A percentile compares a stretch with the other conserved stretches of the same genome.
Conservation (phyloP, 352 stramenopile genomes). For the Phytophthora podocarpi region DNA sequence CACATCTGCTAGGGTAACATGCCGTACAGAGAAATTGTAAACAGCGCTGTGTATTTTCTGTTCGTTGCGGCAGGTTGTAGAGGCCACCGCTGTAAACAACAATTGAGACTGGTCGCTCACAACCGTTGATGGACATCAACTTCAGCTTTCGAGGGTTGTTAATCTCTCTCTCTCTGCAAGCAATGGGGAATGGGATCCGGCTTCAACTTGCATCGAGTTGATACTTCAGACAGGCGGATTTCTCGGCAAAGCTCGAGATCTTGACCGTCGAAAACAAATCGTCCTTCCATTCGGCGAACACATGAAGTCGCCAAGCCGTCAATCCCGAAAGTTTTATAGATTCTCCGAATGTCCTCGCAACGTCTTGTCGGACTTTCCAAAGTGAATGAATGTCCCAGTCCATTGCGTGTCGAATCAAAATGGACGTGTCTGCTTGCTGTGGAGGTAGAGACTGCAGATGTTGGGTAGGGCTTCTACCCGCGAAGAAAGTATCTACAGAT, state of each 20-base stretch:
- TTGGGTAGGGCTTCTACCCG: constrained; percentile 5
- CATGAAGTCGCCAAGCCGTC: constrained; percentile 28
- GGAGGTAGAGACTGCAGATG: no score
- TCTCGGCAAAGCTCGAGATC: constrained; percentile 16
- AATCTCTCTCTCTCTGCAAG: neutral
- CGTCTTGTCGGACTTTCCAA: neutral
- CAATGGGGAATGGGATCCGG: no score
- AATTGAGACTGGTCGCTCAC: neutral
- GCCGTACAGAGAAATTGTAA: no score
- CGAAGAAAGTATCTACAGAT: constrained; percentile 10
- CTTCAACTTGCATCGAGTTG: neutral
- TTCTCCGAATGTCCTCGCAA: neutral
- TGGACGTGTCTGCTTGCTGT: no score
- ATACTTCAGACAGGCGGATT: constrained; percentile 13
- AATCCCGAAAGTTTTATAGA: constrained; percentile 24
- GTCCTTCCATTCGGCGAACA: constrained; percentile 22
- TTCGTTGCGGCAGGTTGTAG: no score
- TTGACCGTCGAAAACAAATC: neutral
- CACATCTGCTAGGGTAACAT: neutral
- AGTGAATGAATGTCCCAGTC: neutral
- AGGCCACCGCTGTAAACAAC: no score
- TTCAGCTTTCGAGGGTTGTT: neutral
- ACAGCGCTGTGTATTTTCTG: no score
- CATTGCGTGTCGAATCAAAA: neutral
- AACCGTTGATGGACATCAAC: neutral